These are phyloP conservation scores for Venturia effusa DNA, from an alignment of 2,329 filamentous ascomycete genomes.

Conservation along the genomic window DNA sequence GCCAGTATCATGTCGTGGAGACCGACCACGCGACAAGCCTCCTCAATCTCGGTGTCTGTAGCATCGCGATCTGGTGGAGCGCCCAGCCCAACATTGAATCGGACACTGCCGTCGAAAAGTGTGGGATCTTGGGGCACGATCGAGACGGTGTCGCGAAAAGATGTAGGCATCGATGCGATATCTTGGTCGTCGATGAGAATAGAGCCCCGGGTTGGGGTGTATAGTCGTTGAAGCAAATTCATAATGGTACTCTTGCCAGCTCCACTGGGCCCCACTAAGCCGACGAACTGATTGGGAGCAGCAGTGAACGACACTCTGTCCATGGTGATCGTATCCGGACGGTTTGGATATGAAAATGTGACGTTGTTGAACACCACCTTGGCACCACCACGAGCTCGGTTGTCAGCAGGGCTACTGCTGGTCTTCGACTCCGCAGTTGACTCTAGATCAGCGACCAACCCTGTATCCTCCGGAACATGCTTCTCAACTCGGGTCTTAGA, in stretches of 20 bases:
- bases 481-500: conserved; percentile 9
- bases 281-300: conserved; percentile 29
- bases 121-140: conserved; percentile 37
- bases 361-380: conserved; percentile 35
- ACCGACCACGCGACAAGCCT: conserved; percentile 31
- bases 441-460: conserved; percentile 54
- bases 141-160: conserved; percentile 28
- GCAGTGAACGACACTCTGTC: conserved; percentile 26
- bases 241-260: conserved; percentile 33
- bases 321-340: conserved; percentile 29
- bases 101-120: conserved; percentile 33
- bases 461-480: conserved; percentile 34
- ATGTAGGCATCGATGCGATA: conserved; percentile 25
- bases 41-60: conserved; percentile 20
- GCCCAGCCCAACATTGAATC: conserved; percentile 34
- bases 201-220: conserved; percentile 24
- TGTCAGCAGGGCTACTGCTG: conserved; percentile 29
- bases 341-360: conserved; percentile 30
- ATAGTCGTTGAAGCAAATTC: conserved; percentile 26
- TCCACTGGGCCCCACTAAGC: conserved; percentile 32
- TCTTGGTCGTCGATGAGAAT: conserved; percentile 41
- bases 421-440: conserved; percentile 25
- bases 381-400: conserved; percentile 43
- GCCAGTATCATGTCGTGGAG: conserved; percentile 32
- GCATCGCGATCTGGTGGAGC: conserved; percentile 19